Evolutionary conservation across 129 eudicot genomes (phyloP), one percentile per base, ranked within the genome.

Genomic region (Arctium lappa): DNA sequence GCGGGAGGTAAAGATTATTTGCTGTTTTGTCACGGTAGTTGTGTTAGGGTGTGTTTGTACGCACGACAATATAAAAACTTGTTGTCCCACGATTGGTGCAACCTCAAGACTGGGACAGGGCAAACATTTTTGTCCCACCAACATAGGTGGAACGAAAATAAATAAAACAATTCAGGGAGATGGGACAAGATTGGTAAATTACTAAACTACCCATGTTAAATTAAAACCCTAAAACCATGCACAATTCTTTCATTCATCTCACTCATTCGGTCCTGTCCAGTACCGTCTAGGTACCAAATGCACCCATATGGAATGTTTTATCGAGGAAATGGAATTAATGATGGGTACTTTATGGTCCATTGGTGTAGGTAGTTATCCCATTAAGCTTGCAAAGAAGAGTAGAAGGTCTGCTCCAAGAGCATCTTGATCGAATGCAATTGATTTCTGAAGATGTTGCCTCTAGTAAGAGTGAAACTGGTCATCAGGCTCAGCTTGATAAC

Each of bases 321-420:
- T 29, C 27, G 36, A 74, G 39, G 62, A 78, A 75, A 39, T 78
- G 16, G 80, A 76, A 31, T 33, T 60, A 76, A 78, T 70, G 75
- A 42, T 79, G 79, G 56, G 34, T 82, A 76, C 40, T 73, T 75
- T 82, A 76, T 77, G 78, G 79, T 72, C 42, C 38, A 37, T 32
- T 77, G 34, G 80, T 77, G 85, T 85, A 96, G 99, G 98, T 96
- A 53, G 97, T 91, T 38, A 87, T 96, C 77, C 98, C 99, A 56
- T 85, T 96, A 81, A 88, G 99, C 84, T 84, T 96, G 90, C 99
- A 93, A 79, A 96, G 99, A 87, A 91, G 98, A 87, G 97, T 96
- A 72, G 98, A 96, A 80, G 91, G 98, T 85, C 78, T 96, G 40
- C 97, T 96, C 40, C 98, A 93, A 85, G 99, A 96, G 88, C 94